Conservation (phyloP, 768 basidiomycete species). For the Suillus lakei region DNA sequence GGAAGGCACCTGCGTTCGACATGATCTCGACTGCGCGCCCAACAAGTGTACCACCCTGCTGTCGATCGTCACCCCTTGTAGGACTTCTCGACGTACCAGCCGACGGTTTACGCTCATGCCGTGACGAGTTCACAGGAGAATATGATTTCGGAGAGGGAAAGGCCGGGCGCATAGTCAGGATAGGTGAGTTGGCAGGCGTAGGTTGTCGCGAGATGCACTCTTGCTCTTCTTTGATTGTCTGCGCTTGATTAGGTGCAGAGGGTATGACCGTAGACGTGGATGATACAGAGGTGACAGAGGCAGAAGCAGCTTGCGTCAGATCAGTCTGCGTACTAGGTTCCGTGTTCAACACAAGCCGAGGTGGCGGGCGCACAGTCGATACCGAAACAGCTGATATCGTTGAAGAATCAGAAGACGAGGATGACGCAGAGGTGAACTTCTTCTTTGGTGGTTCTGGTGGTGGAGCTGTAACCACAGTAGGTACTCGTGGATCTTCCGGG, state of each 20-base stretch:
- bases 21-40: slow-evolving; percentile 80
- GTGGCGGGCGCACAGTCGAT: slow-evolving; percentile 23
- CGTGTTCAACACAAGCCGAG: slow-evolving; percentile 33
- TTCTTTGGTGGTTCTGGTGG: slow-evolving; percentile 18
- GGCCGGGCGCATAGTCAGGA: slow-evolving; percentile 36
- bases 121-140: not conserved
- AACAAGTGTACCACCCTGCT: slow-evolving; percentile 48
- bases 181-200: slow-evolving; percentile 69
- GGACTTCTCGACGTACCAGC: slow-evolving; percentile 29
- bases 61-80: slow-evolving; percentile 34
- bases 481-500: slow-evolving; percentile 24
- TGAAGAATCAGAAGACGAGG: slow-evolving; percentile 35
- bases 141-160: slow-evolving; percentile 18
- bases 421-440: slow-evolving; percentile 18
- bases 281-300: slow-evolving; percentile 8
- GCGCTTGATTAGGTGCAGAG: slow-evolving; percentile 8
- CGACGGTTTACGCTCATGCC: slow-evolving; percentile 24
- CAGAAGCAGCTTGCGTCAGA: slow-evolving; percentile 23
- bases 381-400: slow-evolving; percentile 17
- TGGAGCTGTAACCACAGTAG: slow-evolving; percentile 3
- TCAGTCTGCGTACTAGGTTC: slow-evolving; percentile 32
- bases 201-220: slow-evolving; percentile 47
- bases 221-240: slow-evolving; percentile 36
- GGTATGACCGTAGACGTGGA: slow-evolving; percentile 21
- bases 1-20: slow-evolving; percentile 75